phyloP scores from a whole-genome alignment of 345 rosid species.

The Conringia planisiliqua region DNA sequence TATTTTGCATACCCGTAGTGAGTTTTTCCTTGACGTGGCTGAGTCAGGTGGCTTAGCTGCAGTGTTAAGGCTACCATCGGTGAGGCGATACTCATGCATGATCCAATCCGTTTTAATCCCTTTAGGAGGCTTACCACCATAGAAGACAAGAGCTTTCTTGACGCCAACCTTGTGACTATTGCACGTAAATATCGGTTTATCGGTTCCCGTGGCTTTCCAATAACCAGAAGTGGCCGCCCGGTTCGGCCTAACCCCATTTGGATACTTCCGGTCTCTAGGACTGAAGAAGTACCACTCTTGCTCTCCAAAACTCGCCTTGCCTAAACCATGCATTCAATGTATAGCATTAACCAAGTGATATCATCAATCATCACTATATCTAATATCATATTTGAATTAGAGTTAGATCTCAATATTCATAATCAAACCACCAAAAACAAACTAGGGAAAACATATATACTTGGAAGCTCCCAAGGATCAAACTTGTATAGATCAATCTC shows the following conservation, averaged over 20 bases:
- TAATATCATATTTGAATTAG: no score
- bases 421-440: neutral
- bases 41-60: conserved; percentile 38
- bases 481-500: conserved; percentile 74
- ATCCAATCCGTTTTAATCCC: conserved; percentile 71
- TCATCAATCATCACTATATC: neutral
- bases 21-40: conserved; percentile 41
- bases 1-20: conserved; percentile 47
- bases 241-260: conserved; percentile 68
- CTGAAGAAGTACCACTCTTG: conserved; percentile 76
- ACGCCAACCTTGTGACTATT: conserved; percentile 60
- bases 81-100: conserved; percentile 72
- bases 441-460: conserved; percentile 8
- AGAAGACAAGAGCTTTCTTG: conserved; percentile 67
- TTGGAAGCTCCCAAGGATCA: conserved; percentile 77
- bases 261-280: conserved; percentile 67
- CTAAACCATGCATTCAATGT: conserved; percentile 30
- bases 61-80: conserved; percentile 31
- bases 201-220: conserved; percentile 76
- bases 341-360: neutral
- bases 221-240: conserved; percentile 75
- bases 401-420: neutral
- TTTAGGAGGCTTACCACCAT: conserved; percentile 70
- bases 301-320: conserved; percentile 73
- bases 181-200: conserved; percentile 60